Conservation (phyloP, 192 early-diverging fungal genomes). For the Backusella macrospora region DNA sequence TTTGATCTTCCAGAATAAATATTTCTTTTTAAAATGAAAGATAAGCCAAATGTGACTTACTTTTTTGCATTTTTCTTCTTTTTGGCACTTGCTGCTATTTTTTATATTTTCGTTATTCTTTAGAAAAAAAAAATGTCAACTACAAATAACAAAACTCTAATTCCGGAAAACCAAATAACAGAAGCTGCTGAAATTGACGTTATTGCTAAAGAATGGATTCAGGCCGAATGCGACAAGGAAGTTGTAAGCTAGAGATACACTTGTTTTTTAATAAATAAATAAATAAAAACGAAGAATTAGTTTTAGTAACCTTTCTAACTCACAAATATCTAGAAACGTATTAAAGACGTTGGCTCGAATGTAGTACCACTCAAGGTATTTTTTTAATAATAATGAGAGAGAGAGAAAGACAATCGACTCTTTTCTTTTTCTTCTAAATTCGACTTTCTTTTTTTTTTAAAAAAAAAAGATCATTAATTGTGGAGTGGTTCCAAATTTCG, state of each 20-base stretch:
- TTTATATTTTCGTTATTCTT: background rate
- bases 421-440: no score
- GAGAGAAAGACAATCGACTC: background rate
- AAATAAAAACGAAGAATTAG: background rate
- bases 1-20: background rate
- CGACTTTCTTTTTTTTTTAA: background rate
- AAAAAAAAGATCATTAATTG: conserved; percentile 44
- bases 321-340: conserved; percentile 26
- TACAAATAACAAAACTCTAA: background rate
- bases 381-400: background rate
- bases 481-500: conserved; percentile 47
- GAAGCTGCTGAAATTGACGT: conserved; percentile 26
- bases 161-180: background rate
- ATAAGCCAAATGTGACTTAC: background rate
- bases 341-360: conserved; percentile 25
- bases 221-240: conserved; percentile 46
- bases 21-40: background rate
- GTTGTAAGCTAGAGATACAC: conserved; percentile 35
- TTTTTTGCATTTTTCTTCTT: background rate
- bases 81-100: background rate
- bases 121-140: background rate
- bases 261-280: background rate
- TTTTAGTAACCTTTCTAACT: background rate
- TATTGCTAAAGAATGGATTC: conserved; percentile 51
- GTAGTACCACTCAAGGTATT: conserved; percentile 31